These are phyloP conservation scores for Xanthoceras sorbifolium DNA, from an alignment of 345 rosid genomes.

Conservation along the genomic window DNA sequence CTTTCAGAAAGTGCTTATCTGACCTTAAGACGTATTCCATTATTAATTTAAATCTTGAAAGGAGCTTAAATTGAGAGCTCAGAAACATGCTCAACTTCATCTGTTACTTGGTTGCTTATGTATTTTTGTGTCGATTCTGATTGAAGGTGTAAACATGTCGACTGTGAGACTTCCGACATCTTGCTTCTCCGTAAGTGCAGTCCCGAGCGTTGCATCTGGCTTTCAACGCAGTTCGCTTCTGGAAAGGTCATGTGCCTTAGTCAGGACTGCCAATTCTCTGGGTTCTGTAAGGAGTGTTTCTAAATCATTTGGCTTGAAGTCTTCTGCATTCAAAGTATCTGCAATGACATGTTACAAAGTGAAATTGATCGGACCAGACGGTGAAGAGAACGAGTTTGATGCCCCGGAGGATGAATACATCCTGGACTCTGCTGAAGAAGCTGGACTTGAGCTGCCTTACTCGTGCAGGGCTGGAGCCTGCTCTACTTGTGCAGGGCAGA, in stretches of 20 bases:
- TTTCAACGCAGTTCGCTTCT: slow-evolving; percentile 19
- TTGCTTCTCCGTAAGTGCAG: slow-evolving; percentile 23
- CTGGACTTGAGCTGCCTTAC: slow-evolving; percentile 55
- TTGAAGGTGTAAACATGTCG: slow-evolving; percentile 38
- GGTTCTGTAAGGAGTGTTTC: slow-evolving; percentile 28
- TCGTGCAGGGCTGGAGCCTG: slow-evolving; percentile 70
- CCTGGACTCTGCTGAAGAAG: slow-evolving; percentile 57
- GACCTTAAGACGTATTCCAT: background rate
- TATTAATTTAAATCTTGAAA: background rate
- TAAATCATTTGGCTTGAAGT: slow-evolving; percentile 40
- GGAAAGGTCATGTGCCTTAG: slow-evolving; percentile 15
- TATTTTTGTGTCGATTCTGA: background rate
- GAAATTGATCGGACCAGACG: slow-evolving; percentile 51
- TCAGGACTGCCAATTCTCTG: slow-evolving; percentile 27
- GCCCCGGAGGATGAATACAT: slow-evolving; percentile 52
- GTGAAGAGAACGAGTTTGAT: slow-evolving; percentile 49
- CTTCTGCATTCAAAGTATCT: slow-evolving; percentile 39
- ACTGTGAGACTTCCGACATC: slow-evolving; percentile 36
- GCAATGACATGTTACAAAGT: slow-evolving; percentile 50
- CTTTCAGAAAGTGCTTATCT: background rate
- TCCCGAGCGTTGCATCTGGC: slow-evolving; percentile 24
- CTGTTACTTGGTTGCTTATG: background rate
- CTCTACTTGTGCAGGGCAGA: slow-evolving; percentile 54
- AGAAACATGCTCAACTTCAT: background rate
- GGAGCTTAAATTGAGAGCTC: background rate